Percentiles rank a stretch among this genome's conserved stretches.
These are phyloP conservation scores for Escallonia herrerae DNA, from an alignment of 129 eudicot species.

Conservation along the genomic window DNA sequence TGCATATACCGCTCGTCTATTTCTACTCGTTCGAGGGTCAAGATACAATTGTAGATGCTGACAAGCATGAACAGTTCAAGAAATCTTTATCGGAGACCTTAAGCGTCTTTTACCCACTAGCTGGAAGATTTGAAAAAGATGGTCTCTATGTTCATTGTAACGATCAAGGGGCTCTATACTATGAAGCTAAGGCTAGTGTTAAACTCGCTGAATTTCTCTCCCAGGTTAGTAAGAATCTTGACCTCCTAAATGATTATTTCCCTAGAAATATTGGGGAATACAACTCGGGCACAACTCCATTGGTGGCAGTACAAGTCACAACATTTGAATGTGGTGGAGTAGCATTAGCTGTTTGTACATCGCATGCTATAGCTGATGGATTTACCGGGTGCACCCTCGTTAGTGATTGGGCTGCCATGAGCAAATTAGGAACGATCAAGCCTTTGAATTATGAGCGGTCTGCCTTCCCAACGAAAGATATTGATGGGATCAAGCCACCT, in stretches of 20 bases:
- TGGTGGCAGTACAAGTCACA: constrained; percentile 15
- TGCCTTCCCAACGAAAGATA: constrained; percentile 18
- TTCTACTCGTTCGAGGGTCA: constrained; percentile 10
- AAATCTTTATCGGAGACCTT: constrained; percentile 11
- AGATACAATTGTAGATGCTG: neutral
- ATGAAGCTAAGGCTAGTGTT: constrained; percentile 13
- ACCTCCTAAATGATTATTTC: constrained; percentile 5
- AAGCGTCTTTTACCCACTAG: constrained; percentile 18
- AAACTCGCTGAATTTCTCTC: neutral
- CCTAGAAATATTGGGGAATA: constrained; percentile 4
- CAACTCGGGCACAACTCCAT: neutral
- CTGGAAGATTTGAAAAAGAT: constrained; percentile 9
- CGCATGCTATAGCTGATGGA: constrained; percentile 19
- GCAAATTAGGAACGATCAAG: neutral
- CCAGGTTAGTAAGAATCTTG: neutral
- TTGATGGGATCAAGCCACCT: neutral
- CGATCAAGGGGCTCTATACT: constrained; percentile 14
- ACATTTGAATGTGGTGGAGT: constrained; percentile 19
- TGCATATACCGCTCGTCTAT: constrained; percentile 12
- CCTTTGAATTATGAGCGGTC: neutral
- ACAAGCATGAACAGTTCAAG: constrained; percentile 3
- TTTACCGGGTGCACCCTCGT: constrained; percentile 7
- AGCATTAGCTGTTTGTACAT: constrained; percentile 12
- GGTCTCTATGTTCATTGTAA: constrained; percentile 16
- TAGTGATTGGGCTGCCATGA: constrained; percentile 15